phyloP scores from a whole-genome alignment of 768 basidiomycete species.

The Suillus weaverae region DNA sequence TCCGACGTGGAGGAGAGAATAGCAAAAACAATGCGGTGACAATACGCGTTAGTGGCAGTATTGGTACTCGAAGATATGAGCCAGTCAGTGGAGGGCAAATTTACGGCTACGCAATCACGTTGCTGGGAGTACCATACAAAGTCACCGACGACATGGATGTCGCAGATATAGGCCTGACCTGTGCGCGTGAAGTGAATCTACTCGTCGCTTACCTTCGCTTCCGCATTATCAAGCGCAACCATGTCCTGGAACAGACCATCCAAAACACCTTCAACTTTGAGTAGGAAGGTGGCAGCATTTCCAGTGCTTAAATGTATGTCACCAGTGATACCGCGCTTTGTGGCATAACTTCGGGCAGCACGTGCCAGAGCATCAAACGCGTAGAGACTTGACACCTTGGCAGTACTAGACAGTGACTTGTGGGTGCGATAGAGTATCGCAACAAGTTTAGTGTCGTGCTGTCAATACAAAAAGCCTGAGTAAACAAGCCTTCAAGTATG shows the following conservation, averaged over 20 bases:
- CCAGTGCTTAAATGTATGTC: conserved; percentile 58
- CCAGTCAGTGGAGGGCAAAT: conserved; percentile 5
- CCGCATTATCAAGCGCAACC: conserved; percentile 58
- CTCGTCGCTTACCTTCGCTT: conserved; percentile 79
- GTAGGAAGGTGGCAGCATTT: conserved; percentile 79
- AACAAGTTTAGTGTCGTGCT: conserved; percentile 88
- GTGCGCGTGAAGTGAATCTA: conserved; percentile 7
- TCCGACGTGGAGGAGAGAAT: conserved; percentile 25
- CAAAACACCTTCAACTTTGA: conserved; percentile 87
- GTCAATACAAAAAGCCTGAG: conserved; percentile 6
- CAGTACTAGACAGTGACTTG: conserved; percentile 63
- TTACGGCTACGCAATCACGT: conserved; percentile 12
- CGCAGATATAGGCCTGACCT: conserved; percentile 1
- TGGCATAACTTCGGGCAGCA: conserved; percentile 68
- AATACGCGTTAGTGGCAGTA: conserved; percentile 23
- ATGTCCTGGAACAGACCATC: conserved; percentile 90
- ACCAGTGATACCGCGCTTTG: conserved; percentile 61
- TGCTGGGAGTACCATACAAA: conserved; percentile 9
- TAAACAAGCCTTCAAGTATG: not conserved
- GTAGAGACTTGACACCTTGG: conserved; percentile 88
- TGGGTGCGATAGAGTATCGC: conserved; percentile 88
- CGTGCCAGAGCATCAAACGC: conserved; percentile 91
- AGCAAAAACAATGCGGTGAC: conserved; percentile 24
- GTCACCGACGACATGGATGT: conserved; percentile 4
- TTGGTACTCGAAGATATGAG: conserved; percentile 10